Base-by-base conservation (phyloP, 257 asterid genomes). In the Echium plantagineum region DNA sequence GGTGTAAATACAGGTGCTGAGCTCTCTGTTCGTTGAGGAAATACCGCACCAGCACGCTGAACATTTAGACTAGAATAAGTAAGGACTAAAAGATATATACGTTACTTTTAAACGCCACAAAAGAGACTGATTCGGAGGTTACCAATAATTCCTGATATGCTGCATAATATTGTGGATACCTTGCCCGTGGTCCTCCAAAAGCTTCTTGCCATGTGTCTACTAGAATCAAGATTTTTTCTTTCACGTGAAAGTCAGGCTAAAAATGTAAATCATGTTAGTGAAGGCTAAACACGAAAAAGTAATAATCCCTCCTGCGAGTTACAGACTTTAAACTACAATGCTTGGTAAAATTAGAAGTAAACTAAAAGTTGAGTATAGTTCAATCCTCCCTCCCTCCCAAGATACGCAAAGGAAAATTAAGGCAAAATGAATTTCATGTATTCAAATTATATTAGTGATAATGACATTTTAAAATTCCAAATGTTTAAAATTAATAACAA, bases 141-240 rank as follows among this genome's bases (percentile, higher is more conserved):
- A 89, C 99, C 89, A 93, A 66, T 69, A 93, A 78, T 76, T 89
- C 99, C 83, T 89, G 97, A 81, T 93, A 93, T 61, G 99, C 99
- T 1, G 73, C 87, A 80, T 75, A 86, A 71, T 76, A 93, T 69
- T 91, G 98, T 54, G 97, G 94, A 73, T 88, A 86, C 77, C 89
- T 84, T 53, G 87, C 94, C 78, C 94, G 81, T 66, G 96, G 74
- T 73, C 97, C 98, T 71, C 98, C 97, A 84, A 93, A 86, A 63
- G 97, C 96, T 81, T 93, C 99, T 89, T 93, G 99, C 99, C 99
- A 93, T 26, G 99, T 93, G 79, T 93, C 99, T 57, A 93, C 83
- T 65, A 93, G 85, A 80, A 81, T 84, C 77, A 93, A 76, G 72
- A 93, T 89, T 83, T 93, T 89, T 86, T 93, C 99, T 71, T 86